Evolutionary conservation across 2,329 filamentous ascomycete genomes (phyloP).

Genomic region (Apiospora malaysiana): DNA sequence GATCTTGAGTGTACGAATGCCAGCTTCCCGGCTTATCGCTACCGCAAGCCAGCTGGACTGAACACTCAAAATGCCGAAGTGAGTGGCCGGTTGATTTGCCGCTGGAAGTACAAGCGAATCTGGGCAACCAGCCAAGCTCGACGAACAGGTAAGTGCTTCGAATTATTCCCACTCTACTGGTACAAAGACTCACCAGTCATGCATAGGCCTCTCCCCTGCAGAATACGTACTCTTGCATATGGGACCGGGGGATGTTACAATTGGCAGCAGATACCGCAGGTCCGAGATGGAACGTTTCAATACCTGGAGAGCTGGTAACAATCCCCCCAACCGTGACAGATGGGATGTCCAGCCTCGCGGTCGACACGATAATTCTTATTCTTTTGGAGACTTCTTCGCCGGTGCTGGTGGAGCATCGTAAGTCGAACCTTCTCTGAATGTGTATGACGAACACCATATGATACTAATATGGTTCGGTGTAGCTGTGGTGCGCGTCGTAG

Average conservation of each 20-base stretch:
- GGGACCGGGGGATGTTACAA: slow-evolving; percentile 29
- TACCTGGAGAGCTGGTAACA: slow-evolving; percentile 21
- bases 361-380: slow-evolving; percentile 54
- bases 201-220: background rate
- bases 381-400: slow-evolving; percentile 67
- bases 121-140: background rate
- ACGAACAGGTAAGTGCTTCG: background rate
- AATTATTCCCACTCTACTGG: background rate
- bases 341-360: slow-evolving; percentile 18
- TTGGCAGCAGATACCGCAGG: background rate
- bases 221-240: slow-evolving; percentile 22
- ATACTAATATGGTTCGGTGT: background rate
- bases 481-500: slow-evolving; percentile 49
- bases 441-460: background rate
- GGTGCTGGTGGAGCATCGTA: slow-evolving; percentile 67
- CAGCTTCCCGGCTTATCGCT: too few species aligned
- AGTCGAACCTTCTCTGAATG: background rate
- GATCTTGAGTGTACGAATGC: background rate
- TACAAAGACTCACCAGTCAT: background rate
- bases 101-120: slow-evolving; percentile 34
- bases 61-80: slow-evolving; percentile 30
- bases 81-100: slow-evolving; percentile 41
- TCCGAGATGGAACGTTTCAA: slow-evolving; percentile 21
- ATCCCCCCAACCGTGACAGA: slow-evolving; percentile 16
- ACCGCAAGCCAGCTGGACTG: too few species aligned